Evolutionary conservation across 225 moss, liverwort and hornwort genomes (phyloP).

Genomic region (Rhytidiadelphus loreus): DNA sequence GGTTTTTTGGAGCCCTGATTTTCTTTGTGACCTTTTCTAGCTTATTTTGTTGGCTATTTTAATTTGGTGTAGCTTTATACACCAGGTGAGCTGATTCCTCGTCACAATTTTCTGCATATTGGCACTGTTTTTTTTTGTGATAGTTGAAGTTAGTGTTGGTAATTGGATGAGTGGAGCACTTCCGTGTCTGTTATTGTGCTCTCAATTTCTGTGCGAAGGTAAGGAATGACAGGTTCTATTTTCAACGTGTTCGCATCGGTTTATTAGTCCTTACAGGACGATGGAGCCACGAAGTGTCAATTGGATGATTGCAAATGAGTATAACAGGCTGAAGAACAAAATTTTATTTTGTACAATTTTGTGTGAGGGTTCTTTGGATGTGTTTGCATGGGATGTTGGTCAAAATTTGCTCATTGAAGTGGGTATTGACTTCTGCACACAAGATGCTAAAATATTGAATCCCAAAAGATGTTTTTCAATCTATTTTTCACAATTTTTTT

Average conservation of each 20-base stretch:
- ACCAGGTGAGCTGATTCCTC: neutral
- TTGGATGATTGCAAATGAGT: no score
- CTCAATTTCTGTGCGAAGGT: neutral
- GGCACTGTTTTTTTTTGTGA: no score
- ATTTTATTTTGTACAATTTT: no score
- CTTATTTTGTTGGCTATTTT: no score
- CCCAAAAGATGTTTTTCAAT: neutral
- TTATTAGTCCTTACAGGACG: neutral
- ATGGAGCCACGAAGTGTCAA: no score
- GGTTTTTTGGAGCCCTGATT: no score
- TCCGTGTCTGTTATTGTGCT: neutral
- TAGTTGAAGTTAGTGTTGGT: neutral
- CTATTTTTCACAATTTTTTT: no score
- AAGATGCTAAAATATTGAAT: neutral
- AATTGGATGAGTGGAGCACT: neutral
- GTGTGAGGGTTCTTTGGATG: neutral
- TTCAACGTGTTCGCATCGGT: neutral
- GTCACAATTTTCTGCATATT: no score
- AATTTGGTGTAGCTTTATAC: accelerated
- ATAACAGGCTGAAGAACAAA: neutral
- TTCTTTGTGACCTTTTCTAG: neutral
- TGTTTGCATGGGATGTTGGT: no score
- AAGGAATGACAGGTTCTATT: neutral
- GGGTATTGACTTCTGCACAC: neutral
- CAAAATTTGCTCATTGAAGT: no score